Percentiles rank a stretch among this genome's conserved stretches.
These are phyloP conservation scores for Phytophthora citrophthora DNA, from an alignment of 352 stramenopile species.

Conservation along the genomic window DNA sequence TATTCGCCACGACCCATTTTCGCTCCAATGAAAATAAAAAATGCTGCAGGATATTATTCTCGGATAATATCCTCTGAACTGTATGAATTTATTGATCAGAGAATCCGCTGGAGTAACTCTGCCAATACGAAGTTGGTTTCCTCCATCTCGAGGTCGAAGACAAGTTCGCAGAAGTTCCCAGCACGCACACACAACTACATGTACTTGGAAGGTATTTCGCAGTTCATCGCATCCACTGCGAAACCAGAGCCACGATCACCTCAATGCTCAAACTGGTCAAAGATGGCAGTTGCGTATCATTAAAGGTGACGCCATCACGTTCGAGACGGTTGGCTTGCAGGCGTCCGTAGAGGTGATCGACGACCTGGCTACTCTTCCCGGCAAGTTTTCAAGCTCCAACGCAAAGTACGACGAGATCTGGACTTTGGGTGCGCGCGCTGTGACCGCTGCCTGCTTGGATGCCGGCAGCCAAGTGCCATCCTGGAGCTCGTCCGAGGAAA, in stretches of 20 bases:
- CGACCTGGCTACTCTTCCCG: constrained; percentile 25
- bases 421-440: constrained; percentile 27
- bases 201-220: constrained; percentile 33
- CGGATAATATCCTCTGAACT: no score
- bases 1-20: constrained; percentile 87
- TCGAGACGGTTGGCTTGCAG: constrained; percentile 33
- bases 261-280: constrained; percentile 31
- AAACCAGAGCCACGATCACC: constrained; percentile 24
- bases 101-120: no score
- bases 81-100: no score
- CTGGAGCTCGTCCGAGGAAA: constrained; percentile 33
- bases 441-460: constrained; percentile 38
- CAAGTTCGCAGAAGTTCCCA: constrained; percentile 41
- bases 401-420: constrained; percentile 44
- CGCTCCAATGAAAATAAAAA: constrained; percentile 8
- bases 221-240: constrained; percentile 25
- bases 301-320: constrained; percentile 30
- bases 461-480: constrained; percentile 30
- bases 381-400: constrained; percentile 40
- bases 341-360: constrained; percentile 36
- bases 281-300: constrained; percentile 40
- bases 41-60: no score
- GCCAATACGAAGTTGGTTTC: constrained; percentile 40
- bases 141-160: constrained; percentile 34
- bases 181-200: constrained; percentile 24